Evolutionary conservation across 2,329 filamentous ascomycete genomes (phyloP).

Genomic region (Cercospora beticola): DNA sequence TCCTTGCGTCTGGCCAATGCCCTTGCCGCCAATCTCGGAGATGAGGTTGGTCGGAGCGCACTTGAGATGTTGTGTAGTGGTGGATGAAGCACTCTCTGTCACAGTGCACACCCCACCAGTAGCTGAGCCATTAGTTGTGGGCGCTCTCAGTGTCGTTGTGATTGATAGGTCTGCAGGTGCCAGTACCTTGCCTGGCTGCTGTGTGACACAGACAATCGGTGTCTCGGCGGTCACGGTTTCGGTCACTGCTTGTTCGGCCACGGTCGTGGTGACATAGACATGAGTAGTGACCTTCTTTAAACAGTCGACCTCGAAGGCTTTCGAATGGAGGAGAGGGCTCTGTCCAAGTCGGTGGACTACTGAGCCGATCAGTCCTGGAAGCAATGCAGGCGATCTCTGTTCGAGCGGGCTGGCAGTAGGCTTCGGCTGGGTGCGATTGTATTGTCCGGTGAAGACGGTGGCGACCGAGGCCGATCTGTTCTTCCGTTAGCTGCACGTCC

Average conservation of each 20-base stretch:
- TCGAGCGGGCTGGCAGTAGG: slow-evolving; percentile 26
- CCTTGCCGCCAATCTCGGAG: slow-evolving; percentile 26
- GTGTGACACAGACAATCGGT: slow-evolving; percentile 22
- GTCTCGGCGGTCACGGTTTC: slow-evolving; percentile 28
- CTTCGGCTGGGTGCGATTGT: slow-evolving; percentile 26
- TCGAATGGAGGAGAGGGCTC: slow-evolving; percentile 17
- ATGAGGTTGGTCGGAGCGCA: slow-evolving; percentile 34
- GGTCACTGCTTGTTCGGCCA: slow-evolving; percentile 22
- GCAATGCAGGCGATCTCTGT: slow-evolving; percentile 7
- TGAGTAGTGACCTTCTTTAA: slow-evolving; percentile 29
- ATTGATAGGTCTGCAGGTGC: slow-evolving; percentile 20
- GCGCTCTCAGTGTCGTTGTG: slow-evolving; percentile 23
- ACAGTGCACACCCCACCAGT: slow-evolving; percentile 26
- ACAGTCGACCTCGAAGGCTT: slow-evolving; percentile 29
- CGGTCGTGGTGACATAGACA: slow-evolving; percentile 22
- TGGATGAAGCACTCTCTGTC: slow-evolving; percentile 24
- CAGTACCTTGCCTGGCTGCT: slow-evolving; percentile 14
- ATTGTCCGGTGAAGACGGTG: slow-evolving; percentile 30
- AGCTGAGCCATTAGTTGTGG: slow-evolving; percentile 2
- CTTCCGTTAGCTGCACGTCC: background rate
- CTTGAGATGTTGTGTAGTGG: slow-evolving; percentile 32
- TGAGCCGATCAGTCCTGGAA: slow-evolving; percentile 12
- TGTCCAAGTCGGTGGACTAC: slow-evolving; percentile 25
- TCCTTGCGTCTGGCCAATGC: slow-evolving; percentile 27
- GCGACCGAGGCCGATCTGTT: slow-evolving; percentile 21